A percentile compares a stretch with the other conserved stretches of the same genome.
phyloP scores from a whole-genome alignment of 2,329 filamentous ascomycete species.

The Exophiala aquamarina region DNA sequence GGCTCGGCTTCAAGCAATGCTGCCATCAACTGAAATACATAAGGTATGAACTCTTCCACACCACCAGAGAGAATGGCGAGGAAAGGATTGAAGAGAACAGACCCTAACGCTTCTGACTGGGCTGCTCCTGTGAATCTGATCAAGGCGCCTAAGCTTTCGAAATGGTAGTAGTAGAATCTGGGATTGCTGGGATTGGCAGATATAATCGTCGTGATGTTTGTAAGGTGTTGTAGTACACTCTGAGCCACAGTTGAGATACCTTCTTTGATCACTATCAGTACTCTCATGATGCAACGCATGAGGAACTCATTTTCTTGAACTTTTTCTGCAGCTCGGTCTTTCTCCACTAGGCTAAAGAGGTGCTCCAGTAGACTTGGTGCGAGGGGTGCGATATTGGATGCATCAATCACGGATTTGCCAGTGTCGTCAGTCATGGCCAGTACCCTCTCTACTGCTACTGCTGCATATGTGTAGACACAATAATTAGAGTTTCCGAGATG shows the following conservation, averaged over 20 bases:
- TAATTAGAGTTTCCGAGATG: slow-evolving; percentile 89
- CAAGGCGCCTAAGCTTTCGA: slow-evolving; percentile 88
- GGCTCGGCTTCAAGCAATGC: slow-evolving; percentile 86
- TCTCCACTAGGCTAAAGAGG: slow-evolving; percentile 87
- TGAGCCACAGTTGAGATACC: slow-evolving; percentile 73
- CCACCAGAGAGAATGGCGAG: slow-evolving; percentile 76
- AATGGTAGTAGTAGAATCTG: slow-evolving; percentile 97
- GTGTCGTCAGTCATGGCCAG: slow-evolving; percentile 75
- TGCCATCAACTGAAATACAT: slow-evolving; percentile 93
- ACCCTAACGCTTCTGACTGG: slow-evolving; percentile 67
- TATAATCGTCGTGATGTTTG: slow-evolving; percentile 88
- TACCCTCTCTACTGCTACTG: slow-evolving; percentile 92
- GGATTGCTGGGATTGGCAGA: slow-evolving; percentile 95
- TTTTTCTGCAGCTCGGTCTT: slow-evolving; percentile 80
- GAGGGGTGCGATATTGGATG: slow-evolving; percentile 74
- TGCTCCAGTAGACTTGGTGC: slow-evolving; percentile 85
- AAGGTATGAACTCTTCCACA: slow-evolving; percentile 91
- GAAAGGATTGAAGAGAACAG: slow-evolving; percentile 79
- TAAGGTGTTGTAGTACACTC: slow-evolving; percentile 76
- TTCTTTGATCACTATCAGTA: slow-evolving; percentile 90
- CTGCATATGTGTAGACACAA: slow-evolving; percentile 95
- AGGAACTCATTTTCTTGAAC: slow-evolving; percentile 98
- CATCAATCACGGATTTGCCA: slow-evolving; percentile 75
- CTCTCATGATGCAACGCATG: slow-evolving; percentile 98
- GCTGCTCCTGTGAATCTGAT: slow-evolving; percentile 70